These are phyloP conservation scores for Psilocybe tampanensis DNA, from an alignment of 768 basidiomycete species.

Conservation along the genomic window DNA sequence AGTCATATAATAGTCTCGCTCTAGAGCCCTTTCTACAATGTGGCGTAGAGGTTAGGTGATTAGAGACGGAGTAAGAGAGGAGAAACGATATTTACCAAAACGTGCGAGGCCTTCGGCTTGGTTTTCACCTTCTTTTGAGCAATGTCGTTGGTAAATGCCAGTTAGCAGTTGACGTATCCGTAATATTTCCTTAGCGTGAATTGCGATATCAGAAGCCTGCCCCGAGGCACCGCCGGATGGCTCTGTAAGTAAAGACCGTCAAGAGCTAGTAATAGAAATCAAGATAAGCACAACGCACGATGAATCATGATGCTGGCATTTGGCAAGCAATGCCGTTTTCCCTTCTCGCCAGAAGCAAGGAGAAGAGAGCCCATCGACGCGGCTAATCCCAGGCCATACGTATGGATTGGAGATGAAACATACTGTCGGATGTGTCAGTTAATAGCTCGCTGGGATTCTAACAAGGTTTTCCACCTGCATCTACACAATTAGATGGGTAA, in stretches of 20 bases:
- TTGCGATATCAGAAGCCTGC: constrained; percentile 96
- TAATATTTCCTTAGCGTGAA: constrained; percentile 95
- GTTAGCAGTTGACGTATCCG: constrained; percentile 85
- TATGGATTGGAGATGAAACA: constrained; percentile 93
- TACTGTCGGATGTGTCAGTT: constrained; percentile 54
- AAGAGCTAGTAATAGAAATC: constrained; percentile 13
- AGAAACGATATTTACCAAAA: constrained; percentile 61
- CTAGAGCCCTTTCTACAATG: constrained; percentile 77
- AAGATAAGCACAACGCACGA: constrained; percentile 52
- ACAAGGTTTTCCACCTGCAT: constrained; percentile 61
- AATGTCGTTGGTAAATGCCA: constrained; percentile 88
- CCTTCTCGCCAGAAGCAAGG: constrained; percentile 87
- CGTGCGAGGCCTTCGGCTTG: constrained; percentile 66
- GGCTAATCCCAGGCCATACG: constrained; percentile 94
- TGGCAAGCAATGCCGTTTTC: constrained; percentile 89
- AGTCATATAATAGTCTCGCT: constrained; percentile 97
- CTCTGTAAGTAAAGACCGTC: constrained; percentile 51
- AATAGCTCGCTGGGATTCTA: constrained; percentile 13
- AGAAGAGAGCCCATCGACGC: constrained; percentile 96
- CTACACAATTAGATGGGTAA: constrained; percentile 35
- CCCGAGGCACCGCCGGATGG: constrained; percentile 96
- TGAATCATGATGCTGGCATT: constrained; percentile 99
- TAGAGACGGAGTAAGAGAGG: constrained; percentile 10
- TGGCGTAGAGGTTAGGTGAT: constrained; percentile 24
- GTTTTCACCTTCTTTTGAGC: constrained; percentile 66